Evolutionary conservation across 106 monocot genomes (phyloP), one percentile per base, ranked within the genome.

Genomic region (Allium sativum): DNA sequence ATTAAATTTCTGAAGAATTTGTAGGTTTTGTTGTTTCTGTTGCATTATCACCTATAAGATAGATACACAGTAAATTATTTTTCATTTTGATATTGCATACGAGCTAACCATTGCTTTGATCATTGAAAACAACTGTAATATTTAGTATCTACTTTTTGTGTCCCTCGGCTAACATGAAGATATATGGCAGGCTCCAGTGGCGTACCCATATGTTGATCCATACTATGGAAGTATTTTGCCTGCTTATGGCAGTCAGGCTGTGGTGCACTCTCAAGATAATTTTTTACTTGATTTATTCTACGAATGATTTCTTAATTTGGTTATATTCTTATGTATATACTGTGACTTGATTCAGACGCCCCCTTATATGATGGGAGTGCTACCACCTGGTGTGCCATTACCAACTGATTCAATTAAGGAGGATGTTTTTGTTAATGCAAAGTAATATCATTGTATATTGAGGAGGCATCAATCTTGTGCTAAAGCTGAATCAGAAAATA

Each of bases 401-500:
- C 83, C 83, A 52, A 79, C 68, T 53, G 79, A 79, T 69, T 59
- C 78, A 45, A 61, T 81, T 54, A 79, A 83, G 70, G 83, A 83
- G 47, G 79, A 79, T 51, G 78, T 83, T 19, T 83, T 68, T 65
- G 83, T 83, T 4, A 83, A 83, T 57, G 83, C 83, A 31, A 83
- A 83, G 55, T 79, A 83, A 69, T 83, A 83, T 57, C 77, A 79
- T 72, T 79, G 77, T 14, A 83, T 83, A 46, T 72, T 83, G 53
- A 72, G 83, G 56, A 74, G 83, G 12, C 67, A 79, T 1, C 83
- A 83, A 42, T 83, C 83, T 76, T 72, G 83, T 68, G 83, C 83
- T 13, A 83, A 83, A 76, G 83, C 83, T 65, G 83, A 83, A 69
- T 79, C 83, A 48, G 79, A 79, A 75, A 79, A 75, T 65, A 83